A percentile compares a stretch with the other conserved stretches of the same genome.
Evolutionary conservation across 179 eudicot genomes (phyloP).

Genomic region (Drosera spatulata): DNA sequence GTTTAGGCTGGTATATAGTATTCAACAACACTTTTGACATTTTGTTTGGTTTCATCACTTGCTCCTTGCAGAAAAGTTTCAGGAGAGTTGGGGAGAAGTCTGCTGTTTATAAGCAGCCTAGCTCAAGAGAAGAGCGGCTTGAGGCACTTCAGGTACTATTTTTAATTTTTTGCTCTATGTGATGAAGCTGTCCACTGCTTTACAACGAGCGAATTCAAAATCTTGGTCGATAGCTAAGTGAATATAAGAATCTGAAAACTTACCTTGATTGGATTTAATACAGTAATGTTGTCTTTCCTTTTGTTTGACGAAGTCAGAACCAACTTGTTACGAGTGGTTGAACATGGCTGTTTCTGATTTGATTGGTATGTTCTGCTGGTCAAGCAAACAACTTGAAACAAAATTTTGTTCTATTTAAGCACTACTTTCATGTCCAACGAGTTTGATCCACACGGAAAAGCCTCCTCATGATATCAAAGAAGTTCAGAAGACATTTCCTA

Average conservation of each 20-base stretch:
- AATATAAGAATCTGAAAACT: background rate
- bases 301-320: background rate
- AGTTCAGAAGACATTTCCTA: slow-evolving; percentile 44
- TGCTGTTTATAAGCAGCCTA: slow-evolving; percentile 44
- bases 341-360: too few species aligned
- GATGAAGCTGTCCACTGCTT: background rate
- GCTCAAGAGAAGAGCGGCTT: slow-evolving; percentile 24
- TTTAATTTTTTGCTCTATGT: background rate
- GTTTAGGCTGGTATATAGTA: too few species aligned
- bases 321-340: too few species aligned
- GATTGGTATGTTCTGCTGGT: background rate
- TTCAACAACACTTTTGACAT: too few species aligned
- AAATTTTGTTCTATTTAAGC: slow-evolving; percentile 15
- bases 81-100: slow-evolving; percentile 26
- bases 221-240: background rate
- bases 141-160: slow-evolving; percentile 37
- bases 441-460: slow-evolving; percentile 34
- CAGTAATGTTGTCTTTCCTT: background rate
- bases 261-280: background rate
- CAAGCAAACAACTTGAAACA: background rate
- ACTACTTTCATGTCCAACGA: slow-evolving; percentile 41
- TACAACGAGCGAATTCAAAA: background rate
- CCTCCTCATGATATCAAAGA: slow-evolving; percentile 29
- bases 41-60: background rate
- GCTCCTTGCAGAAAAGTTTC: slow-evolving; percentile 26